Percentiles rank a stretch among this genome's conserved stretches.
phyloP scores from a whole-genome alignment of 169 alveolate species.

The Neospora caninum region DNA sequence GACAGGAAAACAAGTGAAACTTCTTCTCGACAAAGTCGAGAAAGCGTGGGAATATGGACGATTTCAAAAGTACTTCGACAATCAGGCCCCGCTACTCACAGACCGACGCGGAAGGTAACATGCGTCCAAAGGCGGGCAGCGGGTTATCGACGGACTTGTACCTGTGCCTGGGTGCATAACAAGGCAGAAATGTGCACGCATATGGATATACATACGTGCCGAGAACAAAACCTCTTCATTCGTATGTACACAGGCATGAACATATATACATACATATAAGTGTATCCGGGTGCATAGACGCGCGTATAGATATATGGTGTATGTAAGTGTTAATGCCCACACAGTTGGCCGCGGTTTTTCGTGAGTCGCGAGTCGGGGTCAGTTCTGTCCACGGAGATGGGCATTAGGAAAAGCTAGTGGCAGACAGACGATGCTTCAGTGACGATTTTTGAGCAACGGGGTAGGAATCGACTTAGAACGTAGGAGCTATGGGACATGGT shows the following conservation, averaged over 20 bases:
- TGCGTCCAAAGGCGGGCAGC: too few relatives aligned
- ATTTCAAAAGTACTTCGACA: conserved; percentile 75
- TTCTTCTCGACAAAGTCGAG: conserved; percentile 80
- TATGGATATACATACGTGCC: not conserved
- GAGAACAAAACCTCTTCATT: not conserved
- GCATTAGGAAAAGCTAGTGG: too few relatives aligned
- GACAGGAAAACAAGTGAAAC: conserved; percentile 80
- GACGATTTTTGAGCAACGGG: too few relatives aligned
- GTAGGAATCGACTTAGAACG: too few relatives aligned
- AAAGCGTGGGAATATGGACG: conserved; percentile 86
- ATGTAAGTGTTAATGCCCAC: too few relatives aligned
- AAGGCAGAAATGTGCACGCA: not conserved
- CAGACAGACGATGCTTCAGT: too few relatives aligned
- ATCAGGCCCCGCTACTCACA: conserved; percentile 55
- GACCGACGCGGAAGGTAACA: conserved; percentile 61
- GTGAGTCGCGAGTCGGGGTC: too few relatives aligned
- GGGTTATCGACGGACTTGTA: not conserved
- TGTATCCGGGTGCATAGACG: not conserved
- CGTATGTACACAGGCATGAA: too few relatives aligned
- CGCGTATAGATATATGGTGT: not conserved
- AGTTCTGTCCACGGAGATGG: too few relatives aligned
- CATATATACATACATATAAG: not conserved
- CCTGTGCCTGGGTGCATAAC: not conserved
- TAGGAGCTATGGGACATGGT: too few relatives aligned
- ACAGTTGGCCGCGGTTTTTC: too few relatives aligned